Conservation (phyloP, 31 red algal genomes). For the Porphyra umbilicalis region DNA sequence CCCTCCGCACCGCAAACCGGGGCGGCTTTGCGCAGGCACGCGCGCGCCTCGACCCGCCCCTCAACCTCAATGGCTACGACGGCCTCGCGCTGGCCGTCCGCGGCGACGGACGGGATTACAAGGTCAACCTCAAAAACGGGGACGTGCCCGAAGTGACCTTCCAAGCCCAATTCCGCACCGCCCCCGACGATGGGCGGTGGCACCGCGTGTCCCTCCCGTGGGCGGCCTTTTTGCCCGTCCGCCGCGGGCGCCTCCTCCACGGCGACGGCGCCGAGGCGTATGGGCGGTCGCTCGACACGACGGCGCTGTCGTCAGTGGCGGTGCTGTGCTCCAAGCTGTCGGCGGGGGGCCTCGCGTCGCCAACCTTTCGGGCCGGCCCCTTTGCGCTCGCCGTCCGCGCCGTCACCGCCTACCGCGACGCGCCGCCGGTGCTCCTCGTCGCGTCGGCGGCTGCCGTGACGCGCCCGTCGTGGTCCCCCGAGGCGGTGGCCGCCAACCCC, state of each 20-base stretch:
- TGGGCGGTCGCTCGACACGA: conserved; percentile 4
- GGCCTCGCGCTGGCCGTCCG: conserved; percentile 23
- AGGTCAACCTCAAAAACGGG: conserved; percentile 23
- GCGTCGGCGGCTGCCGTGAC: conserved; percentile 47
- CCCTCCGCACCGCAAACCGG: not conserved
- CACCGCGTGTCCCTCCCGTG: conserved; percentile 17
- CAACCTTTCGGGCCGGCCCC: conserved; percentile 7
- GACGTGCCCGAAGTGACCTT: conserved; percentile 14
- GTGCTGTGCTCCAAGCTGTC: conserved; percentile 26
- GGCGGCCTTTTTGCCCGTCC: conserved; percentile 23
- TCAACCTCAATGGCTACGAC: conserved; percentile 21
- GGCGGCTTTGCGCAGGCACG: conserved; percentile 27
- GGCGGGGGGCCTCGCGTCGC: conserved; percentile 7
- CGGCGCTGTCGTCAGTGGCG: not conserved
- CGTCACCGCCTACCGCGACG: conserved; percentile 21
- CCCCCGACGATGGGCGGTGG: conserved; percentile 1
- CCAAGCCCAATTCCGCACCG: conserved; percentile 18
- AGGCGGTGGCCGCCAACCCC: conserved; percentile 14
- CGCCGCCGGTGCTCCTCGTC: conserved; percentile 19
- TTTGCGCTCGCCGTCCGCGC: conserved; percentile 21
- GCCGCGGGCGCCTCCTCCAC: conserved; percentile 8
- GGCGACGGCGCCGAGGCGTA: conserved; percentile 6
- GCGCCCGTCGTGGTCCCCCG: conserved; percentile 20
- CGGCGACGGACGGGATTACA: conserved; percentile 44
- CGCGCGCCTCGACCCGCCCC: not conserved